A percentile compares a stretch with the other conserved stretches of the same genome.
phyloP scores from a whole-genome alignment of 352 stramenopile genomes.

The Globisporangium solare region DNA sequence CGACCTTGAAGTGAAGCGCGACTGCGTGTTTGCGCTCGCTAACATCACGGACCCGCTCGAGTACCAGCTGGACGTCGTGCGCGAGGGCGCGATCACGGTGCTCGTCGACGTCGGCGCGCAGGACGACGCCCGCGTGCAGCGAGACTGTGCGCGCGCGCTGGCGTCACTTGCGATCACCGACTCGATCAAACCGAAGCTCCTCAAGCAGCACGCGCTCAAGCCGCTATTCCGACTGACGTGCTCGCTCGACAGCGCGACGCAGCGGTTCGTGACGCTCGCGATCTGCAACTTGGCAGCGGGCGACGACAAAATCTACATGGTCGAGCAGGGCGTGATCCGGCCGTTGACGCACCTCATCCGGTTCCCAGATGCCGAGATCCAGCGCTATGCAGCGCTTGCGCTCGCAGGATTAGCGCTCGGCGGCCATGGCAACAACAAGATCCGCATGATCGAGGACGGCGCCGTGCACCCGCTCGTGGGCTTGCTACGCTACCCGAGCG shows the following conservation, averaged over 20 bases:
- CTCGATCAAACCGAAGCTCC: slow-evolving; percentile 79
- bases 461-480: slow-evolving; percentile 91
- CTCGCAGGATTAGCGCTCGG: slow-evolving; percentile 91
- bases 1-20: slow-evolving; percentile 90
- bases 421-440: slow-evolving; percentile 91
- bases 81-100: slow-evolving; percentile 78
- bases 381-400: slow-evolving; percentile 91
- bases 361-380: slow-evolving; percentile 95
- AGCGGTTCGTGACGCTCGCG: slow-evolving; percentile 93
- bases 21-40: slow-evolving; percentile 93
- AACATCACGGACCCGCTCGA: slow-evolving; percentile 91
- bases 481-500: slow-evolving; percentile 91
- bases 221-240: slow-evolving; percentile 93
- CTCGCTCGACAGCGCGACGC: slow-evolving; percentile 89
- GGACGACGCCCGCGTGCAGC: slow-evolving; percentile 91
- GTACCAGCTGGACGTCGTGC: slow-evolving; percentile 86
- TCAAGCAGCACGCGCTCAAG: slow-evolving; percentile 76
- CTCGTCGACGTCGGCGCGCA: slow-evolving; percentile 67
- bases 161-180: slow-evolving; percentile 89
- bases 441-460: slow-evolving; percentile 90
- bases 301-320: slow-evolving; percentile 86
- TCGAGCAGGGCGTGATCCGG: slow-evolving; percentile 90
- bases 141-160: slow-evolving; percentile 89
- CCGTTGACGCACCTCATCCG: slow-evolving; percentile 92
- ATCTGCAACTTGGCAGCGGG: slow-evolving; percentile 90